Conservation (phyloP, 805 yeast species). For the Ogataea paraovalis region DNA sequence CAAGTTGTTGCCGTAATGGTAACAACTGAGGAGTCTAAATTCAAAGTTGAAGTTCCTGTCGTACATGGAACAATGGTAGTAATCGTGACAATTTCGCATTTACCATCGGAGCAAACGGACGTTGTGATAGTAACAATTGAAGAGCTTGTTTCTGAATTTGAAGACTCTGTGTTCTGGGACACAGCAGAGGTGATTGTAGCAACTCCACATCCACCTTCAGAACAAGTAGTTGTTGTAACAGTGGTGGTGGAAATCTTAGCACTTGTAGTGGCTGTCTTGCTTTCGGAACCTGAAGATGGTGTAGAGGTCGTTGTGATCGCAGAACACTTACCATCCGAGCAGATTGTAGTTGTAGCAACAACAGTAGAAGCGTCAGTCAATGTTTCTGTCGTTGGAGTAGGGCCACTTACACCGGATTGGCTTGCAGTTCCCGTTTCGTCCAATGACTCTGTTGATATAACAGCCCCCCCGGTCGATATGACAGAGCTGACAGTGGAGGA, state of each 20-base stretch:
- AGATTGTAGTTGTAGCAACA: background rate
- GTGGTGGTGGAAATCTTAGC: too few relatives aligned
- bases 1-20: background rate
- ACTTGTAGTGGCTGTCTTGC: background rate
- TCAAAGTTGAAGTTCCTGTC: background rate
- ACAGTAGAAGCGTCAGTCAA: background rate
- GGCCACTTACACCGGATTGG: background rate
- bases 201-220: background rate
- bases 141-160: too few relatives aligned
- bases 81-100: too few relatives aligned
- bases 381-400: background rate
- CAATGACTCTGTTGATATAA: background rate
- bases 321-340: background rate
- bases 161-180: too few relatives aligned
- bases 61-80: background rate
- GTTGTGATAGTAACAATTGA: too few relatives aligned
- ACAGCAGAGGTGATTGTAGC: too few relatives aligned
- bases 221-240: background rate
- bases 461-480: background rate
- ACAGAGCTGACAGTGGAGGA: background rate
- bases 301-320: background rate
- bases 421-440: background rate
- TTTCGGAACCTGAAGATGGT: too few relatives aligned
- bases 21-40: background rate
- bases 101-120: too few relatives aligned